These are phyloP conservation scores for Pseudogymnoascus sp. DNA, from an alignment of 2,329 filamentous ascomycete species.

Conservation along the genomic window DNA sequence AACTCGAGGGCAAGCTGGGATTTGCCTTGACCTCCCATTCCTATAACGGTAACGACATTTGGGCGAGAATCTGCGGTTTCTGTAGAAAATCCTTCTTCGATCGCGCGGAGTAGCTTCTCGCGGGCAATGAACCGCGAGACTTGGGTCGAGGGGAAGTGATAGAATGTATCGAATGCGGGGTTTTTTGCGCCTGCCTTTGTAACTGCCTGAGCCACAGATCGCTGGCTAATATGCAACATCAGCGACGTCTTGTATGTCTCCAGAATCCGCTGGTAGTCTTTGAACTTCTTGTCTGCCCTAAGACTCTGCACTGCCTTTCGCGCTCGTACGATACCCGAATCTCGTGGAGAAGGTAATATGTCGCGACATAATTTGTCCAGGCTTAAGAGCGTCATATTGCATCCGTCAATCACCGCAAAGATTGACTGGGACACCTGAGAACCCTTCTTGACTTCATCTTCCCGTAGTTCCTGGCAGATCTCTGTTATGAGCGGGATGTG, in stretches of 20 bases:
- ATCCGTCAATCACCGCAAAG: background rate
- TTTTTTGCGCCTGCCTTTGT: background rate
- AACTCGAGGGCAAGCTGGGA: conserved; percentile 22
- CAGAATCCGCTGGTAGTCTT: background rate
- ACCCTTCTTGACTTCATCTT: background rate
- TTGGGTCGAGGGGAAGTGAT: background rate
- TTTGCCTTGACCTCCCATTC: conserved; percentile 22
- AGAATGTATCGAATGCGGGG: background rate
- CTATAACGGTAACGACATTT: conserved; percentile 17
- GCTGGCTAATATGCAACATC: background rate
- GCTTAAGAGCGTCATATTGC: background rate
- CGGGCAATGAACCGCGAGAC: conserved; percentile 17
- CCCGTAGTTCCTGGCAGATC: background rate
- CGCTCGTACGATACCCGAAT: background rate
- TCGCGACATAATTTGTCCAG: background rate
- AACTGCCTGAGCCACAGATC: background rate
- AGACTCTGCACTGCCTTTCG: background rate
- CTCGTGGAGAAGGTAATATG: background rate
- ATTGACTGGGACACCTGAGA: background rate
- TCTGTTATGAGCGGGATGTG: background rate
- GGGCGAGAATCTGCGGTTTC: background rate
- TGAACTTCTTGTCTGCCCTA: background rate
- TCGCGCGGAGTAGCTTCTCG: conserved; percentile 15
- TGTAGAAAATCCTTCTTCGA: conserved; percentile 12
- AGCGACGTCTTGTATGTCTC: background rate